These are phyloP conservation scores for Candida dubliniensis DNA, from an alignment of 1,139 yeast genomes.

Conservation along the genomic window DNA sequence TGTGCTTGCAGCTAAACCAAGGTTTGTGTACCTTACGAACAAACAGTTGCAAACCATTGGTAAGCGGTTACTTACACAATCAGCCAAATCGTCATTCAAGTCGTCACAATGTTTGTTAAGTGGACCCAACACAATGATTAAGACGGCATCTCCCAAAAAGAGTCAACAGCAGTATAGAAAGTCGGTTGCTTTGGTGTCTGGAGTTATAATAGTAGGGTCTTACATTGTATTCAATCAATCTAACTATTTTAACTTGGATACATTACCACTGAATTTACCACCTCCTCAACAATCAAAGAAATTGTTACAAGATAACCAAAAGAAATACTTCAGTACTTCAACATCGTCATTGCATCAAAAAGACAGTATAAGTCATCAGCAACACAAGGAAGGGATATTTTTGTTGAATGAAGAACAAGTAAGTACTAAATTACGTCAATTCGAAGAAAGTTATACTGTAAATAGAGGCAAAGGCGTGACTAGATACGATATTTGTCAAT, in stretches of 20 bases:
- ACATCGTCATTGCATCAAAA: constrained; percentile 44
- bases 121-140: constrained; percentile 6
- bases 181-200: constrained; percentile 45
- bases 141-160: constrained; percentile 6
- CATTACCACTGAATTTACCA: constrained; percentile 25
- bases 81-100: constrained; percentile 7
- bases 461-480: constrained; percentile 87
- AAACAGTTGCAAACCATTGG: constrained; percentile 18
- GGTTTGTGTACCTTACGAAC: constrained; percentile 17
- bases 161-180: constrained; percentile 21
- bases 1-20: constrained; percentile 18
- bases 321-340: constrained; percentile 43
- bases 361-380: constrained; percentile 42
- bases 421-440: constrained; percentile 62
- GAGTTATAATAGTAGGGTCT: constrained; percentile 47
- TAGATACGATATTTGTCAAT: constrained; percentile 87
- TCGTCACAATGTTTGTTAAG: constrained; percentile 7
- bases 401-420: constrained; percentile 75
- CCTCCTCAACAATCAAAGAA: constrained; percentile 14
- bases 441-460: constrained; percentile 78
- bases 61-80: constrained; percentile 14
- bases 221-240: constrained; percentile 44
- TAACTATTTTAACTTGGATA: constrained; percentile 44
- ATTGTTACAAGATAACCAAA: constrained; percentile 7
- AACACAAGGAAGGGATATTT: constrained; percentile 44